These are phyloP conservation scores for Incumbomyces lentus DNA, from an alignment of 2,329 filamentous ascomycete species.

Conservation along the genomic window DNA sequence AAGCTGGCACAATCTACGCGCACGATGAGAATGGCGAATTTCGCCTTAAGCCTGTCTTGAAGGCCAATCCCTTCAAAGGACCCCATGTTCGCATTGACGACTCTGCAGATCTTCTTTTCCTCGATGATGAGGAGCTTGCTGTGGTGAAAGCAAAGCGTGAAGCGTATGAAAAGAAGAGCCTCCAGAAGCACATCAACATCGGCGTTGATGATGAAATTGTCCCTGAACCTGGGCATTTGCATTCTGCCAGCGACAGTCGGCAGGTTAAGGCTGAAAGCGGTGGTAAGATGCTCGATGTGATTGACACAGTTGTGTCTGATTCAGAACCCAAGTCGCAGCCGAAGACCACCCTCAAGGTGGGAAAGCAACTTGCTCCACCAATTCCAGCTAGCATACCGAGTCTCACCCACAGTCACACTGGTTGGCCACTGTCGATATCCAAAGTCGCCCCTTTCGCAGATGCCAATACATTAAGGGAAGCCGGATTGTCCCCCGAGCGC, in stretches of 20 bases:
- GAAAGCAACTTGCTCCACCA: background rate
- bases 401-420: background rate
- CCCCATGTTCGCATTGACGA: slow-evolving; percentile 1
- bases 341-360: no score
- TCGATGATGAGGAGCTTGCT: background rate
- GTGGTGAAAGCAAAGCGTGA: slow-evolving; percentile 2
- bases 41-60: background rate
- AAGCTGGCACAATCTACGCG: slow-evolving; percentile 4
- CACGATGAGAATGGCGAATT: slow-evolving; percentile 2
- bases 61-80: background rate
- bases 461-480: background rate
- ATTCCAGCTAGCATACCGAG: background rate
- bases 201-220: background rate
- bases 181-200: background rate
- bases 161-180: background rate
- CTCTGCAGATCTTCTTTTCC: slow-evolving; percentile 4
- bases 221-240: background rate
- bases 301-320: no score
- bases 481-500: no score
- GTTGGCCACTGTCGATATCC: slow-evolving; percentile 2
- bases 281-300: no score
- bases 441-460: slow-evolving; percentile 5
- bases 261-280: no score
- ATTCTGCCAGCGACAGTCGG: background rate
- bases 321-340: no score